A percentile compares a stretch with the other conserved stretches of the same genome.
These are phyloP conservation scores for Pyrenochaeta sp. DNA, from an alignment of 2,329 filamentous ascomycete genomes.

Conservation along the genomic window DNA sequence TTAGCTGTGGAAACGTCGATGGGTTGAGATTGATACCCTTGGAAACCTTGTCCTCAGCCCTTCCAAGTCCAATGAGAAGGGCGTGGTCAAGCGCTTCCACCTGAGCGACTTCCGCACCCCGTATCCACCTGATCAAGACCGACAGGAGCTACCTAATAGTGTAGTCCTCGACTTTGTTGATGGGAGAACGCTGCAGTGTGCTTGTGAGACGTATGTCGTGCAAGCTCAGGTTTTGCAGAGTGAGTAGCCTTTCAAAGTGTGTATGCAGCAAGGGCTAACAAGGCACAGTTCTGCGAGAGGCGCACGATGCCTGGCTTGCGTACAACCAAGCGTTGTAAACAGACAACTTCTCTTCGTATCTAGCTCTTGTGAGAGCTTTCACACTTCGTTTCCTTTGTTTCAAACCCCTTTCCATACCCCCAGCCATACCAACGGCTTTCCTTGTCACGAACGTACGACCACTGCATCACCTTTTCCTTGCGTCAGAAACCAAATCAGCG, in stretches of 20 bases:
- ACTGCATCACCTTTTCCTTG: slow-evolving; percentile 2
- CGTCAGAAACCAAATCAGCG: slow-evolving; percentile 1
- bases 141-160: slow-evolving; percentile 92
- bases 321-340: slow-evolving; percentile 35
- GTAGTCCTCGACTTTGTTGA: slow-evolving; percentile 69
- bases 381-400: slow-evolving; percentile 7
- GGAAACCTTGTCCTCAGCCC: slow-evolving; percentile 84
- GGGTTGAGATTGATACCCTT: slow-evolving; percentile 81
- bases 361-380: background rate
- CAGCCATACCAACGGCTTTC: slow-evolving; percentile 1
- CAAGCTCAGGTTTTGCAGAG: slow-evolving; percentile 48
- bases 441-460: slow-evolving; percentile 7
- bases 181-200: slow-evolving; percentile 68
- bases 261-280: slow-evolving; percentile 16
- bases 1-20: slow-evolving; percentile 91
- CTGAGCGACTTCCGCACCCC: slow-evolving; percentile 82
- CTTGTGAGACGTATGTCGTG: slow-evolving; percentile 49
- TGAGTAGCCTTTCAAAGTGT: slow-evolving; percentile 18
- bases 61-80: slow-evolving; percentile 68
- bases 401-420: background rate
- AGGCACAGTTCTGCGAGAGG: slow-evolving; percentile 42
- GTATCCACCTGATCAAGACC: slow-evolving; percentile 85
- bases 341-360: background rate
- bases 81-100: slow-evolving; percentile 80
- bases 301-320: slow-evolving; percentile 47